Percentiles rank a stretch among this genome's conserved stretches.
Conservation (phyloP, 1,139 yeast genomes). For the Suhomyces bribrorum region DNA sequence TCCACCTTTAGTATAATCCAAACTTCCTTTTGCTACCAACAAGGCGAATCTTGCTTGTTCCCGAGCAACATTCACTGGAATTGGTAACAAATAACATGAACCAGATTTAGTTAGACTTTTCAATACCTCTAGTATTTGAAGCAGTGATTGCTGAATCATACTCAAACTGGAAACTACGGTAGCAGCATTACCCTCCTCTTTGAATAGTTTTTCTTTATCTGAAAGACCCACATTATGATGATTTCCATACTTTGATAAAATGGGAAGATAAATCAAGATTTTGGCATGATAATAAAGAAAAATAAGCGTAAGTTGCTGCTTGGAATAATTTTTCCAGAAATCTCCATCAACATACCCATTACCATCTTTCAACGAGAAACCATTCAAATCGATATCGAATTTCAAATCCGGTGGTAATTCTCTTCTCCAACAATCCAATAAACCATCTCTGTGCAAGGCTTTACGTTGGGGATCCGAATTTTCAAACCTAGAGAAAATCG, state of each 20-base stretch:
- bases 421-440: conserved; percentile 77
- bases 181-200: conserved; percentile 26
- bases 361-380: conserved; percentile 45
- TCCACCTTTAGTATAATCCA: conserved; percentile 85
- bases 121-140: conserved; percentile 62
- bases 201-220: conserved; percentile 36
- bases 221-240: conserved; percentile 50
- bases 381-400: conserved; percentile 70
- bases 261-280: conserved; percentile 76
- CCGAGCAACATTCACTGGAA: conserved; percentile 73
- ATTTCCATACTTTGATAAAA: conserved; percentile 52
- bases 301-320: conserved; percentile 60
- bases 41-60: conserved; percentile 68
- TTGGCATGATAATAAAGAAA: conserved; percentile 78
- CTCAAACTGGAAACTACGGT: conserved; percentile 51
- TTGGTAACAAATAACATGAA: conserved; percentile 50
- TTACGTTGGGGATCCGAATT: conserved; percentile 35
- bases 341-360: conserved; percentile 31
- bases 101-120: conserved; percentile 46
- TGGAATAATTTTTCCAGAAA: conserved; percentile 34
- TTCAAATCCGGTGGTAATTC: conserved; percentile 63
- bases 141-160: conserved; percentile 74
- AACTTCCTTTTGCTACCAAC: conserved; percentile 73
- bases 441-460: conserved; percentile 60
- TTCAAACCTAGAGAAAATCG: conserved; percentile 54